Conservation (phyloP, 225 moss, liverwort and hornwort genomes). For the Ulota crispa region DNA sequence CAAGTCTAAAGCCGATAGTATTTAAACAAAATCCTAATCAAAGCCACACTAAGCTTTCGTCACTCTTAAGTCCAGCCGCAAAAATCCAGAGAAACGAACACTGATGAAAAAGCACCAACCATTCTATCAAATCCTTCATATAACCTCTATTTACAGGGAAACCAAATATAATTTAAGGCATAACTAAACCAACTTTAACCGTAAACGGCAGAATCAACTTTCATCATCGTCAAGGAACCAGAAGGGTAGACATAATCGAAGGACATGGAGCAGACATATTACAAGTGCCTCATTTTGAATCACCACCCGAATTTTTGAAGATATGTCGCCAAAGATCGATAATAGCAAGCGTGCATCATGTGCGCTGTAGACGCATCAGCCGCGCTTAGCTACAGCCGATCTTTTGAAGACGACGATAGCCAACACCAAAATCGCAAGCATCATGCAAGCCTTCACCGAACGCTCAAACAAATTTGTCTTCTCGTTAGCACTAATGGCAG, state of each 20-base stretch:
- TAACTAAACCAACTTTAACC: background rate
- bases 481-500: conserved; percentile 41
- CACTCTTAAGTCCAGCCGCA: background rate
- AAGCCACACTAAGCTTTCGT: background rate
- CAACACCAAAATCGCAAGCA: conserved; percentile 81
- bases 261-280: background rate
- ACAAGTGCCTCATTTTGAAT: background rate
- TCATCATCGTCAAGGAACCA: conserved; percentile 42
- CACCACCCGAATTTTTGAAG: too few species aligned
- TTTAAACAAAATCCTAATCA: background rate
- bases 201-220: conserved; percentile 22
- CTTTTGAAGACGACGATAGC: conserved; percentile 76
- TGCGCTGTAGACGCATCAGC: conserved; percentile 18
- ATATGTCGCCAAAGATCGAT: background rate
- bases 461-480: conserved; percentile 61
- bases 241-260: background rate
- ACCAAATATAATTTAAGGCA: background rate
- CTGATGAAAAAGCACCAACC: conserved; percentile 3
- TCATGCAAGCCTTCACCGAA: conserved; percentile 74
- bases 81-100: background rate
- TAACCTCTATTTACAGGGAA: conserved; percentile 24
- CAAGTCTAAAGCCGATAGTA: background rate
- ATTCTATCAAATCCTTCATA: background rate
- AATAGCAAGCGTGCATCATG: background rate
- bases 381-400: conserved; percentile 37